Evolutionary conservation across 2,329 filamentous ascomycete species (phyloP), one percentile per base, ranked within the genome.

Genomic region (Colletotrichum sp.): DNA sequence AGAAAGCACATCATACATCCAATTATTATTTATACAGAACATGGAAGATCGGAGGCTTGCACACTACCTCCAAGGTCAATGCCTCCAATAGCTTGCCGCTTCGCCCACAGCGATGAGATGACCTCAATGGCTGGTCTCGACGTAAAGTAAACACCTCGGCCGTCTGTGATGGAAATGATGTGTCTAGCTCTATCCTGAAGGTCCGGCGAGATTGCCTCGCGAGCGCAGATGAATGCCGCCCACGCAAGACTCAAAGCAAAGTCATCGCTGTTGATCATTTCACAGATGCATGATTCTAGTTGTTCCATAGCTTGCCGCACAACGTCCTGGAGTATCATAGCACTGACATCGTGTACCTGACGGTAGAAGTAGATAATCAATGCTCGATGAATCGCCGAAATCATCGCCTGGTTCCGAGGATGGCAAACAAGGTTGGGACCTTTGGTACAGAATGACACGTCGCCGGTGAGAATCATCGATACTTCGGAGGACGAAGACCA

Each of bases 281-380:
- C 69, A 2, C 84, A 79, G 32, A 83, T 78, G 9, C 82, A 83
- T 0, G 79, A 78, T 59, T 85, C 73, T 1, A 88, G 79, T 36
- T 80, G 82, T 26, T 87, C 84, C 0, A 84, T 76, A 0, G 86
- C 81, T 14, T 81, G 81, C 2, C 77, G 75, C 0, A 87, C 86
- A 4, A 80, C 76, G n/a, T 82, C 79, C 63, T 87, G 86, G 0
- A 88, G 68, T 4, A 87, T 81, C 59, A 84, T 83, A 12, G 85
- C 81, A 32, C 85, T 84, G 28, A 86, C 74, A 28, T 84, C 79
- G 75, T 85, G 82, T 6, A 88, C 83, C 7, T 85, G 80, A 1
- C 86, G 82, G 74, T 88, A 87, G 64, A 88, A 88, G 77, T 86
- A 88, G 4, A 88, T 86, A 7, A 84, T 79, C 12, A 88, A 75